Evolutionary conservation across 257 asterid species (phyloP).

Genomic region (Solanum gracilifrons): DNA sequence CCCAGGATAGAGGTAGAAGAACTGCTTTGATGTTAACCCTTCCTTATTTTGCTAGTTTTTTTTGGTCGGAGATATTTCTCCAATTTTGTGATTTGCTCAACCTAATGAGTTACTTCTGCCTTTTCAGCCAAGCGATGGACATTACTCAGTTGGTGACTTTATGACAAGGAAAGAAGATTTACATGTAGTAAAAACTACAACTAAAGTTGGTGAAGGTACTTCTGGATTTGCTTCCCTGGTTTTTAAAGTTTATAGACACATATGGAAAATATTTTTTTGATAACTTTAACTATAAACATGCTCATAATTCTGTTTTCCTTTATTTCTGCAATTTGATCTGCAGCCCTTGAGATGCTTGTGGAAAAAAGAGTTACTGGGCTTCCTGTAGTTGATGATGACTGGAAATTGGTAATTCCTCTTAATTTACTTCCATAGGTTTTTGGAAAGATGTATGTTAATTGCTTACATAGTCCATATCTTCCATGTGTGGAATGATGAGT

Average conservation of each 20-base stretch:
- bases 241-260: background rate
- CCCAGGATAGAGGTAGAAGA: background rate
- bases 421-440: background rate
- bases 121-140: slow-evolving; percentile 46
- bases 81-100: slow-evolving; percentile 1
- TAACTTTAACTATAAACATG: background rate
- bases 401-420: slow-evolving; percentile 66
- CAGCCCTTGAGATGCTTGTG: slow-evolving; percentile 78
- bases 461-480: background rate
- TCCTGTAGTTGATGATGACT: slow-evolving; percentile 85
- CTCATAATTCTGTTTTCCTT: background rate
- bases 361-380: slow-evolving; percentile 83
- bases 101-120: background rate
- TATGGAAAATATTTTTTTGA: background rate
- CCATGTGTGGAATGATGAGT: background rate
- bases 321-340: slow-evolving; percentile 4
- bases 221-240: background rate
- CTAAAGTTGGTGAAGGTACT: slow-evolving; percentile 82
- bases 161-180: slow-evolving; percentile 65
- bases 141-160: slow-evolving; percentile 75
- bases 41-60: background rate
- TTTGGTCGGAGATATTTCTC: background rate
- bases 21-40: background rate
- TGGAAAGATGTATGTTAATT: background rate
- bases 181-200: slow-evolving; percentile 60